These are phyloP conservation scores for Zygosaccharomyces pseudorouxii DNA, from an alignment of 805 yeast species.

Conservation along the genomic window DNA sequence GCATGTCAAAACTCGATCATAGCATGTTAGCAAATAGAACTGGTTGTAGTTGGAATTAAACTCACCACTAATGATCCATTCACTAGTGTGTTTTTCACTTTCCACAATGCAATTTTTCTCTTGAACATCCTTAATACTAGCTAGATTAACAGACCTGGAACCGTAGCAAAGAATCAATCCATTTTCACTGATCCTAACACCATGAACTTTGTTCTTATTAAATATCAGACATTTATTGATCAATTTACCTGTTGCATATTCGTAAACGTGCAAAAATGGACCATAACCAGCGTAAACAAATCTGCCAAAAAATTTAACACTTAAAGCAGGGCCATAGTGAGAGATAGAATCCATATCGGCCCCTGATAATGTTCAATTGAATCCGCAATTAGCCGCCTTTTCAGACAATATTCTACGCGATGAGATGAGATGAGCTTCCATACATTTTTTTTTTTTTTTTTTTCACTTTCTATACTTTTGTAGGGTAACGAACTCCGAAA, in stretches of 20 bases:
- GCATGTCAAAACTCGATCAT: conserved; percentile 49
- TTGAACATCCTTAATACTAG: conserved; percentile 34
- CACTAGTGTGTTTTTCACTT: conserved; percentile 54
- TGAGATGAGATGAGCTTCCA: conserved; percentile 6
- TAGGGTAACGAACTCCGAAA: background rate
- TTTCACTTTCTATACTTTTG: background rate
- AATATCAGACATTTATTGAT: conserved; percentile 47
- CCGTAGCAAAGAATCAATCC: conserved; percentile 53
- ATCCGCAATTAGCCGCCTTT: background rate
- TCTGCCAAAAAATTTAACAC: conserved; percentile 43
- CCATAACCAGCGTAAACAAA: conserved; percentile 66
- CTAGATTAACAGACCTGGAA: conserved; percentile 58
- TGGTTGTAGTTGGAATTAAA: conserved; percentile 40
- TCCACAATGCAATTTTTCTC: conserved; percentile 13
- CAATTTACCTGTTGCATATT: conserved; percentile 39
- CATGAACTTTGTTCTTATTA: conserved; percentile 75
- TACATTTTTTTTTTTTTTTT: background rate
- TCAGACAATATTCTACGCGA: background rate
- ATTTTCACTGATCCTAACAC: conserved; percentile 45
- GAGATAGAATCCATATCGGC: conserved; percentile 17
- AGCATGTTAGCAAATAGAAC: conserved; percentile 67
- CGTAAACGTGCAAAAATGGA: conserved; percentile 53
- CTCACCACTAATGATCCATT: conserved; percentile 72
- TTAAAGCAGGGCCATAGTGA: conserved; percentile 65
- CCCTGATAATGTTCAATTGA: background rate